Base-by-base conservation (phyloP, 805 yeast genomes). In the Metschnikowia cubensis region DNA sequence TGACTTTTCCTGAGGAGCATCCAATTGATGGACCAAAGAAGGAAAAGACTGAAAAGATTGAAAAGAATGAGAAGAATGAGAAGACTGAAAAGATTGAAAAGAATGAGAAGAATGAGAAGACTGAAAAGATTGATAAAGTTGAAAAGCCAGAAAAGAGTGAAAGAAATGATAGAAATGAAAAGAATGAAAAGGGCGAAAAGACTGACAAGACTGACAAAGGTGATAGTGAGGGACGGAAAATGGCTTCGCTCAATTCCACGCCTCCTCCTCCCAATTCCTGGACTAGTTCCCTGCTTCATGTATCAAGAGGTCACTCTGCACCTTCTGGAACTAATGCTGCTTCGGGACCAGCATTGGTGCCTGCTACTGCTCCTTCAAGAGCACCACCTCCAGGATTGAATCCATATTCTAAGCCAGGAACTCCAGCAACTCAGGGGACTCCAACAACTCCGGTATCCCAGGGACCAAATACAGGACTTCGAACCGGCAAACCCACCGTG, bases 371-470 rank as follows among this genome's bases (percentile, higher is more conserved):
- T 4, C 47, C 40, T 6, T 14, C 34, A 13, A 35, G 57, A 14
- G 60, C 59, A 15, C 60, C 60, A 6, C 60, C 60, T 11, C 60
- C 60, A 2, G 60, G 60, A 6, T 47, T 57, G 39, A 49, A 39
- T 40, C 52, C 54, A 5, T 49, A 46, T 33, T 47, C 53, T 21
- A 57, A 57, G 31, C 55, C 59, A 6, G 40, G 50, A 21, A 57
- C 55, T 7, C 60, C 60, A 2, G 53, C 29, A 25, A 25, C 29
- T 25, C 29, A 25, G 29, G 29, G 29, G 29, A 8, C 13, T 25
- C 29, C 29, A 25, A 8, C 29, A 25, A 25, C 29, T 25, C 29
- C 29, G 11, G 29, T 25, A 8, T 25, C 29, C 8, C 29, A 25
- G 29, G 29, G 29, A 8, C 11, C 29, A 25, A 25, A 25, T 8